phyloP scores from a whole-genome alignment of 805 yeast genomes.

The Wickerhamomyces chambardii region DNA sequence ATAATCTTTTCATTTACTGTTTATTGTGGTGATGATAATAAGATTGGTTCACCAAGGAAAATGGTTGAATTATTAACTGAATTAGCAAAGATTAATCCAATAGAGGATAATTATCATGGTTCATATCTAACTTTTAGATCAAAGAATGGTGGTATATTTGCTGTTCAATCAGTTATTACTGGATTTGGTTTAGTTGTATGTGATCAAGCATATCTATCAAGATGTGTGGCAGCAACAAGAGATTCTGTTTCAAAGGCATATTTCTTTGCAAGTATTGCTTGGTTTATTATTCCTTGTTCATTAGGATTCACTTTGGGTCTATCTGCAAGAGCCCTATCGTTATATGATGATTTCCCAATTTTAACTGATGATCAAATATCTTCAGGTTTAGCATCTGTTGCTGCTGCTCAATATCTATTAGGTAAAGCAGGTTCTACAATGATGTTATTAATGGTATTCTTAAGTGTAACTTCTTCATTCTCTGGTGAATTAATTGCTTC shows the following conservation, averaged over 20 bases:
- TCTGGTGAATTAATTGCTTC: slow-evolving; percentile 33
- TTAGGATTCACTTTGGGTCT: slow-evolving; percentile 29
- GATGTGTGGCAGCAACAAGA: slow-evolving; percentile 33
- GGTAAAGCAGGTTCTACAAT: slow-evolving; percentile 35
- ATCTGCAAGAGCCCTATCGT: slow-evolving; percentile 25
- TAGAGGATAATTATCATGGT: slow-evolving; percentile 24
- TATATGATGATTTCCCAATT: slow-evolving; percentile 23
- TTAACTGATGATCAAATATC: slow-evolving; percentile 18
- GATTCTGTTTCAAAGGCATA: slow-evolving; percentile 26
- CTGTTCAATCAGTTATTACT: slow-evolving; percentile 22
- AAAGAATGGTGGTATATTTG: slow-evolving; percentile 21
- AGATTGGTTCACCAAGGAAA: slow-evolving; percentile 33
- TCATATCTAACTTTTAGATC: slow-evolving; percentile 28
- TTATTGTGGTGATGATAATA: slow-evolving; percentile 22
- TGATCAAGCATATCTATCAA: slow-evolving; percentile 31
- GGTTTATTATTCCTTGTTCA: slow-evolving; percentile 30
- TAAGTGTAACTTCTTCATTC: slow-evolving; percentile 31
- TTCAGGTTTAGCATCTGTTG: slow-evolving; percentile 31
- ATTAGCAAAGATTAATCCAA: slow-evolving; percentile 22
- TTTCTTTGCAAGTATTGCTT: slow-evolving; percentile 27
- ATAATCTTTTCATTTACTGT: slow-evolving; percentile 25
- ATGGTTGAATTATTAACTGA: slow-evolving; percentile 33
- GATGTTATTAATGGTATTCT: slow-evolving; percentile 31
- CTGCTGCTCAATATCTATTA: slow-evolving; percentile 28
- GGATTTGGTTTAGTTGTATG: slow-evolving; percentile 26